A percentile compares a stretch with the other conserved stretches of the same genome.
These are phyloP conservation scores for Juglanconis juglandina DNA, from an alignment of 2,329 filamentous ascomycete species.

Conservation along the genomic window DNA sequence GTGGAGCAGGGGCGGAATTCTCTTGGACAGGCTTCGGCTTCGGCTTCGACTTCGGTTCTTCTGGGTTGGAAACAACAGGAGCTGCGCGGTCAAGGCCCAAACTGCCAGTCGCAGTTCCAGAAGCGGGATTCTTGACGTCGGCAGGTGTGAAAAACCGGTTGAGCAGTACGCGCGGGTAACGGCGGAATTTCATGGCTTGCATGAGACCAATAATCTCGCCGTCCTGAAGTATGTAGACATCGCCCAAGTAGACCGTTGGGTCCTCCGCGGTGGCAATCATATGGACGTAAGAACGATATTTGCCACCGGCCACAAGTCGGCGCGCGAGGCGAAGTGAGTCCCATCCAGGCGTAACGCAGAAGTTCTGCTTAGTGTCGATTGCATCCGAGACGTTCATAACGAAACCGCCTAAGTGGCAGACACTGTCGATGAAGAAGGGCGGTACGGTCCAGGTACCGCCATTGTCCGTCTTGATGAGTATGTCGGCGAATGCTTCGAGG, in stretches of 20 bases:
- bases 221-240: not conserved
- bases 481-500: slow-evolving; percentile 25
- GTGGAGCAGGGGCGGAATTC: not conserved
- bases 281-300: slow-evolving; percentile 35
- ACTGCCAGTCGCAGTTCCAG: not conserved
- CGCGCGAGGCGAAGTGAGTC: slow-evolving; percentile 29
- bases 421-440: slow-evolving; percentile 37
- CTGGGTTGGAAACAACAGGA: too few relatives aligned
- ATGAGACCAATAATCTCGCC: not conserved
- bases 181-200: not conserved
- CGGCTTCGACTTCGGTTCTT: too few relatives aligned
- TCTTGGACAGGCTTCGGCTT: not conserved
- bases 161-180: not conserved
- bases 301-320: slow-evolving; percentile 27
- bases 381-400: slow-evolving; percentile 37
- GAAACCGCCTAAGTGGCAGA: slow-evolving; percentile 37
- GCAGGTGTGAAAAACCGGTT: slow-evolving; percentile 1
- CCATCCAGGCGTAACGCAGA: slow-evolving; percentile 38
- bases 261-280: slow-evolving; percentile 33
- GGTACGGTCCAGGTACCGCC: slow-evolving; percentile 36
- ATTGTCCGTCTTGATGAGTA: slow-evolving; percentile 22
- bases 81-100: not conserved
- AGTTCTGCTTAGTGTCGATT: slow-evolving; percentile 29
- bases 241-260: slow-evolving; percentile 24
- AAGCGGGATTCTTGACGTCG: not conserved